These are phyloP conservation scores for Leccinum ponderosum DNA, from an alignment of 1,284 basidiomycete genomes.

Conservation along the genomic window DNA sequence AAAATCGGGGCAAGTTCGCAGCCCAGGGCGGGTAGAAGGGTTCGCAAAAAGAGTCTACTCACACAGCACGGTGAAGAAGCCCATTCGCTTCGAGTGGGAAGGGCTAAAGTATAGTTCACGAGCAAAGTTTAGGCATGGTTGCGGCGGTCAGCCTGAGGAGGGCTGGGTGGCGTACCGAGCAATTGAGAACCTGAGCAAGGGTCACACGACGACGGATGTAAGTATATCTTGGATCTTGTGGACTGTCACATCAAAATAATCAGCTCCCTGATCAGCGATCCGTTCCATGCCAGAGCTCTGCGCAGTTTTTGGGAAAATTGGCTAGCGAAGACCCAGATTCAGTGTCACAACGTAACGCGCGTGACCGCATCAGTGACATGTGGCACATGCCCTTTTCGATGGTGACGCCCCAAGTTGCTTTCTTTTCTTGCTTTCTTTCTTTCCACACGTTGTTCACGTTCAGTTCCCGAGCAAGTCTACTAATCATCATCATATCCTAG, in stretches of 20 bases:
- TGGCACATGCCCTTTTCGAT: background rate
- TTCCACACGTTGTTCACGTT: background rate
- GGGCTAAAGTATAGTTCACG: conserved; percentile 2
- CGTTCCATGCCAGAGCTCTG: conserved; percentile 8
- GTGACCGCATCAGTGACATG: conserved; percentile 13
- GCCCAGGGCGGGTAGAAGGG: conserved; percentile 2
- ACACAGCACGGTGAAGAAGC: background rate
- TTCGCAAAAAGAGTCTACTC: conserved; percentile 5
- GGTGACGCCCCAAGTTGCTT: too few species aligned
- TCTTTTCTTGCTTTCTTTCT: background rate
- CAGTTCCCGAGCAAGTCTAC: conserved; percentile 4
- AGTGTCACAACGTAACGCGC: conserved; percentile 18
- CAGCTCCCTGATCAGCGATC: conserved; percentile 20
- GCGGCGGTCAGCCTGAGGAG: background rate
- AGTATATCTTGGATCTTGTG: conserved; percentile 10
- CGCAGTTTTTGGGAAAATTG: conserved; percentile 16
- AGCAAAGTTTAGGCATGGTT: background rate
- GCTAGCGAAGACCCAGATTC: conserved; percentile 14
- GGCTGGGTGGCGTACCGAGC: conserved; percentile 12
- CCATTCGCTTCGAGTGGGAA: conserved; percentile 10
- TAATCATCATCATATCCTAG: background rate
- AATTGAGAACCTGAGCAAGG: background rate
- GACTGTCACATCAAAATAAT: conserved; percentile 9
- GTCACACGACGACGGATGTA: background rate
- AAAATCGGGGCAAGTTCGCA: conserved; percentile 14